A percentile compares a stretch with the other conserved stretches of the same genome.
Conservation (phyloP, 169 alveolate genomes). For the Condylostoma magnum region DNA sequence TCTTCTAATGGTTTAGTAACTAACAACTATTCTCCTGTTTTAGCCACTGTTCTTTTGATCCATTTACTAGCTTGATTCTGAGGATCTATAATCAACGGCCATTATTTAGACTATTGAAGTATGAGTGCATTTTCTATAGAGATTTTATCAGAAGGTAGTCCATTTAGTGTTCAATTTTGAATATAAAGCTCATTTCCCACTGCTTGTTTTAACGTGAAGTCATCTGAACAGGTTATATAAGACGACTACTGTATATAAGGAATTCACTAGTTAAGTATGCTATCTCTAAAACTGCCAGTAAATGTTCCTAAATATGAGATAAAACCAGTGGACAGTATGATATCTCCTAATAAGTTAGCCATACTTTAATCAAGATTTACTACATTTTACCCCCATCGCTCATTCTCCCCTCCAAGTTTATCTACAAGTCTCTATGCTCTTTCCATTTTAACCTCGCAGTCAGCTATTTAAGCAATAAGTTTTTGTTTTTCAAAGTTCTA, state of each 20-base stretch:
- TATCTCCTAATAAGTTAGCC: conserved; percentile 77
- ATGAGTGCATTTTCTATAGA: conserved; percentile 87
- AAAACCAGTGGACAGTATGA: conserved; percentile 75
- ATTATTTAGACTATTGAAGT: conserved; percentile 66
- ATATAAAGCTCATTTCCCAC: conserved; percentile 4
- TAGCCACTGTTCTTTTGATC: conserved; percentile 56
- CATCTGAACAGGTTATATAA: conserved; percentile 3
- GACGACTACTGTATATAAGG: not conserved
- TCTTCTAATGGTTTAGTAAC: conserved; percentile 22
- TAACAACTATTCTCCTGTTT: not conserved
- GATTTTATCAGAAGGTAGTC: conserved; percentile 55
- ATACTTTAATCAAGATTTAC: conserved; percentile 34
- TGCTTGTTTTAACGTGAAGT: not conserved
- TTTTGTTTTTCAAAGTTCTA: conserved; percentile 49
- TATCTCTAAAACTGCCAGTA: conserved; percentile 52
- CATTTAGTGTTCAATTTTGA: conserved; percentile 23
- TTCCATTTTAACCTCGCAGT: conserved; percentile 73
- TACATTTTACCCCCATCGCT: conserved; percentile 82
- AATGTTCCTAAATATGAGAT: conserved; percentile 83
- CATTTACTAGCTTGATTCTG: conserved; percentile 78
- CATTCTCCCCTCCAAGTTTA: conserved; percentile 83
- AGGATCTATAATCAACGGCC: conserved; percentile 90
- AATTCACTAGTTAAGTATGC: conserved; percentile 15
- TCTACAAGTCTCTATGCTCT: conserved; percentile 83
- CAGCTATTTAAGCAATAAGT: conserved; percentile 68